Conservation (phyloP, 305 asterid species). For the Fraxinus albicans region DNA sequence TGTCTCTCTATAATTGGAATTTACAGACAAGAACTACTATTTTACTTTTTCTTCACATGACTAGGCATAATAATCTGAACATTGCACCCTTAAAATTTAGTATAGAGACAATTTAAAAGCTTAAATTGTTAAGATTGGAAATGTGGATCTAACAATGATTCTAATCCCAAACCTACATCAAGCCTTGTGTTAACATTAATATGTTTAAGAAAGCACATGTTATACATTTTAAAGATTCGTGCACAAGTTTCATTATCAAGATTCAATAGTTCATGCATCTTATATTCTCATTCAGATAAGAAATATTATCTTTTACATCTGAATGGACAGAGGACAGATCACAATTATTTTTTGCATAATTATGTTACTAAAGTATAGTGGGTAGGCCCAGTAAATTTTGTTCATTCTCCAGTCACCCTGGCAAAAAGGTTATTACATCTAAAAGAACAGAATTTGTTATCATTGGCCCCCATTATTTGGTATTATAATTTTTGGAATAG, state of each 20-base stretch:
- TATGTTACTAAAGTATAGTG: neutral
- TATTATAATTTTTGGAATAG: too few relatives aligned
- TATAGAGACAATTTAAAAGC: neutral
- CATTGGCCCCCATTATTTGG: neutral
- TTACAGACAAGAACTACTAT: neutral
- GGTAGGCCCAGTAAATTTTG: conserved; percentile 15
- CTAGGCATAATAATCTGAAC: neutral
- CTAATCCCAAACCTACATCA: neutral
- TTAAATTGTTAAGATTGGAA: neutral
- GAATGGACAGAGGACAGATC: neutral
- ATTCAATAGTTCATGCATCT: neutral
- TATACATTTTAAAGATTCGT: neutral
- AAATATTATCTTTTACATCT: neutral
- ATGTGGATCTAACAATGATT: neutral
- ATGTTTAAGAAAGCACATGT: neutral
- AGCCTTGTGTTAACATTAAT: neutral
- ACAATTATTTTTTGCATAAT: neutral
- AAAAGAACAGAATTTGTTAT: conserved; percentile 25
- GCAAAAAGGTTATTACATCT: conserved; percentile 17
- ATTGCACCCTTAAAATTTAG: neutral
- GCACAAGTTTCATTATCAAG: neutral
- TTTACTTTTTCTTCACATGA: neutral
- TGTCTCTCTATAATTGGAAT: neutral
- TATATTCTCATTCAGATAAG: neutral
- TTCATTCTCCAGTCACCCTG: conserved; percentile 36